A percentile compares a stretch with the other conserved stretches of the same genome.
These are phyloP conservation scores for Rhodotorula sp. DNA, from an alignment of 1,284 basidiomycete species.

Conservation along the genomic window DNA sequence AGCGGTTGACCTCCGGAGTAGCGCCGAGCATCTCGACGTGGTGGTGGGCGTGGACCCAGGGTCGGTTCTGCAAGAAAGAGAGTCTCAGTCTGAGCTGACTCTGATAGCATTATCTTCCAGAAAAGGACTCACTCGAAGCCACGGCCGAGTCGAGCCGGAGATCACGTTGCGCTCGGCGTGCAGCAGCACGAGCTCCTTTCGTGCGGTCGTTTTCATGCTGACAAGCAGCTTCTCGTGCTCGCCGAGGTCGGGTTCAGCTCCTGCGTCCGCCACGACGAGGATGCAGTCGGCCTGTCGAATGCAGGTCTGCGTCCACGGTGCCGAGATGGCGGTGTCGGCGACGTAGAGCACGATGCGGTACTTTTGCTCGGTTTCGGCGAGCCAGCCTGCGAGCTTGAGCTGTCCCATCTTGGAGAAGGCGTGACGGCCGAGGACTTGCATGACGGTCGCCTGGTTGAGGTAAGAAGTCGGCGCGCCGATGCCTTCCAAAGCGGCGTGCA, in stretches of 20 bases:
- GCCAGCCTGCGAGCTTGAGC: conserved; percentile 87
- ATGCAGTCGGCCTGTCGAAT: conserved; percentile 95
- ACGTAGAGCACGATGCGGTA: conserved; percentile 90
- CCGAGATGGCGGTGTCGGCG: conserved; percentile 85
- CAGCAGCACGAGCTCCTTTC: conserved; percentile 92
- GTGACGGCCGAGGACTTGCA: conserved; percentile 82
- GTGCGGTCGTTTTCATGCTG: conserved; percentile 93
- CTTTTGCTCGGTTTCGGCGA: conserved; percentile 90
- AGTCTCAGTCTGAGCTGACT: too few relatives aligned
- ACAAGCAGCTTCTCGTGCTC: conserved; percentile 76
- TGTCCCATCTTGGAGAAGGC: conserved; percentile 93
- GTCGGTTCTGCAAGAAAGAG: conserved; percentile 63
- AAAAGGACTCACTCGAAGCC: conserved; percentile 86
- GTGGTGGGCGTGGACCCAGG: conserved; percentile 90
- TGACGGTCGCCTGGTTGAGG: conserved; percentile 87
- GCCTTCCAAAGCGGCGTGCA: conserved; percentile 80
- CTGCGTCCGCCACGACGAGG: conserved; percentile 79
- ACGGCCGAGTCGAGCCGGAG: conserved; percentile 90
- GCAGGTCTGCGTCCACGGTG: conserved; percentile 95
- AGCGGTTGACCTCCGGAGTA: conserved; percentile 46
- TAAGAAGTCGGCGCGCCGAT: conserved; percentile 85
- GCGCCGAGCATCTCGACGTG: conserved; percentile 77
- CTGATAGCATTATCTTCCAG: too few relatives aligned
- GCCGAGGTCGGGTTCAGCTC: conserved; percentile 65
- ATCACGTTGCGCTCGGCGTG: conserved; percentile 87